Evolutionary conservation across 352 stramenopile species (phyloP).

Genomic region (Lagenidium sp.): DNA sequence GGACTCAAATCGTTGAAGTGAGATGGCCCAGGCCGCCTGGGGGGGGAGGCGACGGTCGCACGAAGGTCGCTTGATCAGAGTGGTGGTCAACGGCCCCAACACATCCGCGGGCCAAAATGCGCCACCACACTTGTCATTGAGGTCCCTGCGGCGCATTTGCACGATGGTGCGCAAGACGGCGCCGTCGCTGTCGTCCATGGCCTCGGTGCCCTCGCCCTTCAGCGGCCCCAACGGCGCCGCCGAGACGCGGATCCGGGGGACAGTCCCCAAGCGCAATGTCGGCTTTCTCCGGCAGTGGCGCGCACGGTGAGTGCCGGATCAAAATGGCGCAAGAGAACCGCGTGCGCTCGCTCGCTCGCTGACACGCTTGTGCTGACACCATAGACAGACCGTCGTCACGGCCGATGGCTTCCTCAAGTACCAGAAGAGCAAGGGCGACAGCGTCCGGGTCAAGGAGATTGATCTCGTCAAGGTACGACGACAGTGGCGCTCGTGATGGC

Average conservation of each 20-base stretch:
- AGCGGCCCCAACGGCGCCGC: too few species aligned
- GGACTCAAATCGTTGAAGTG: too few species aligned
- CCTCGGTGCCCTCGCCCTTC: not conserved
- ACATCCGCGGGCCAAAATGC: not conserved
- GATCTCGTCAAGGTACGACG: conserved; percentile 55
- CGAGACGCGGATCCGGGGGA: conserved; percentile 16
- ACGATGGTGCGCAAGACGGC: not conserved
- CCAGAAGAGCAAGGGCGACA: conserved; percentile 54
- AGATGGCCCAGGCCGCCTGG: too few species aligned
- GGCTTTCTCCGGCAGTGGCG: conserved; percentile 60
- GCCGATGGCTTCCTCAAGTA: conserved; percentile 57
- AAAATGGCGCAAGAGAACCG: not conserved
- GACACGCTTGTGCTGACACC: not conserved
- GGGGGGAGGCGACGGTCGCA: too few species aligned
- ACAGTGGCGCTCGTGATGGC: not conserved
- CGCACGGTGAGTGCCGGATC: conserved; percentile 21
- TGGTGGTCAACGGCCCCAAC: not conserved
- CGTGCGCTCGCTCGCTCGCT: conserved; percentile 1
- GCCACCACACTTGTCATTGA: not conserved
- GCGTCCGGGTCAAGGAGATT: conserved; percentile 43
- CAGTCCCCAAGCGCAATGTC: conserved; percentile 55
- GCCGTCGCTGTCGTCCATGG: not conserved
- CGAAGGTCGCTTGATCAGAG: conserved; percentile 4
- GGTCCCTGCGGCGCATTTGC: too few species aligned
- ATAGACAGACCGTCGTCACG: conserved; percentile 27